Base-by-base conservation (phyloP, 1,284 basidiomycete species). In the Coriolopsis trogii region DNA sequence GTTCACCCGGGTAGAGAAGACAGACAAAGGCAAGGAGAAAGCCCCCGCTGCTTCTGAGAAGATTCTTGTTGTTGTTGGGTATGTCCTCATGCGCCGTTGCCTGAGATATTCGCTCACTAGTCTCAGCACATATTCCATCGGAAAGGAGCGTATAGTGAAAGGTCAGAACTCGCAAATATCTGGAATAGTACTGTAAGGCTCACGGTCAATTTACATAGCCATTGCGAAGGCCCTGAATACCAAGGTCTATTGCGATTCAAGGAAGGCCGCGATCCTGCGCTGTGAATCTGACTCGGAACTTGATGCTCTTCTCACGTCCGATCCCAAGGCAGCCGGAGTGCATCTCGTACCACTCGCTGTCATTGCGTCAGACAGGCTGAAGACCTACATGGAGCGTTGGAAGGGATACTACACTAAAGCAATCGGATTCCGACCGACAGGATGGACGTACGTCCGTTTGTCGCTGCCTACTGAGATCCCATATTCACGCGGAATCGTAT, bases 71-170 rank as follows among this genome's bases (percentile, higher is more conserved):
- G 82, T 97, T 37, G 84, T 98, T 23, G 96, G 95, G 88, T 90
- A 15, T 23, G 41, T 42, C 34, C 6, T 13, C 9, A 3, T 42
- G 23, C 25, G 36, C 31, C 10, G 7, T 10, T 9, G 12, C n/a
- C 12, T 3, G 26, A 23, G 25, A 34, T 31, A 10, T 28, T 33
- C 6, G 15, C 41, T 38, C 15, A 36, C 39, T 12, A 13, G 10
- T 50, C 20, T 23, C 53, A 92, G 89, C 10, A 98, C 96, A 0
- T 99, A 99, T 69, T 93, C 93, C 0, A 94, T 99, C 47, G 96
- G 96, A 45, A 99, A 99, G 70, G 96, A 99, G 70, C 85, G 95
- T 36, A 91, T 99, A 41, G 93, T 98, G 26, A 96, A 98, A 80
- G 93, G 92, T 58, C 12, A 34, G 37, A 88, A 49, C 37, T 64